Conservation (phyloP, 768 basidiomycete genomes). For the Termitomyces titanicus region DNA sequence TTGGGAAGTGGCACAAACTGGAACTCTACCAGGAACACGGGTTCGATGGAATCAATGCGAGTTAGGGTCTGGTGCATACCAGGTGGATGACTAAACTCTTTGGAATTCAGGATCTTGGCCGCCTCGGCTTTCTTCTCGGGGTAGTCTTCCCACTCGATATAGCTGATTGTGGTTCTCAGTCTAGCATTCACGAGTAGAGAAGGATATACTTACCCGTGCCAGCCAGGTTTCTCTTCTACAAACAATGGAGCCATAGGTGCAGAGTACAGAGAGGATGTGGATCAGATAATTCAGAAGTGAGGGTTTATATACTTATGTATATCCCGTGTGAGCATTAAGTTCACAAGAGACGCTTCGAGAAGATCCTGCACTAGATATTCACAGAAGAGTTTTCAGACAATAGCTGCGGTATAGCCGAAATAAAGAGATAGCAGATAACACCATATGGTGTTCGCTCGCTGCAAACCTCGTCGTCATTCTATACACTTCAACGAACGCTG, state of each 20-base stretch:
- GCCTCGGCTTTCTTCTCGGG: conserved; percentile 42
- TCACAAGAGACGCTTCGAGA: background rate
- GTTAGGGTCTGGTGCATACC: conserved; percentile 19
- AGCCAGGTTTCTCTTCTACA: conserved; percentile 35
- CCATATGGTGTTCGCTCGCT: background rate
- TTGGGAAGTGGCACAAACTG: conserved; percentile 45
- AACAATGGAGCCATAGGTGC: conserved; percentile 18
- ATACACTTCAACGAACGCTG: background rate
- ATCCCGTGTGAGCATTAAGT: background rate
- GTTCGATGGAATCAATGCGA: background rate
- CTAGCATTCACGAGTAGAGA: background rate
- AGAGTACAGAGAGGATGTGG: background rate
- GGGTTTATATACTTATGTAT: background rate
- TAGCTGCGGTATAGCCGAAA: background rate
- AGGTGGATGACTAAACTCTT: conserved; percentile 36
- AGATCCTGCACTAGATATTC: background rate
- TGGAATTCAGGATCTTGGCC: conserved; percentile 32
- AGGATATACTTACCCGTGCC: conserved; percentile 29
- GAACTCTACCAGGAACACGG: conserved; percentile 31
- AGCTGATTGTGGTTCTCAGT: conserved; percentile 22
- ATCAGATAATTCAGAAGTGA: background rate
- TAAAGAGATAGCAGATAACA: background rate
- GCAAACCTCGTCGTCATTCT: background rate
- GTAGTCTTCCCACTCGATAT: conserved; percentile 46
- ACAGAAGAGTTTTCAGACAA: background rate